Evolutionary conservation across 148 eudicot species (phyloP).

Genomic region (Agrostemma githago): DNA sequence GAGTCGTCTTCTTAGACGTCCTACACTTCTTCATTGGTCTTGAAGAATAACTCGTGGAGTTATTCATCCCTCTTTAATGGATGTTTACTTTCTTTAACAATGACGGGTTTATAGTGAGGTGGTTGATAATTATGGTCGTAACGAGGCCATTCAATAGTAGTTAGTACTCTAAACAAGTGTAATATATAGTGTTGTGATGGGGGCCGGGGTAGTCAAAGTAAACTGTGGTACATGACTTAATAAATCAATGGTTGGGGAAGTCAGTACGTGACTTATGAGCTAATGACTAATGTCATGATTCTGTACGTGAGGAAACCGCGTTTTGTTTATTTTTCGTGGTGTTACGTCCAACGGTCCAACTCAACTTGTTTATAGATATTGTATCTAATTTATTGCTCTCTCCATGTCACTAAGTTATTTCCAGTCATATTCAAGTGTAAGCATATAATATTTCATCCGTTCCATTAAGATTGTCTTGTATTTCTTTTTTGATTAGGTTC

Average conservation of each 20-base stretch:
- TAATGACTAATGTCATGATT: conserved; percentile 7
- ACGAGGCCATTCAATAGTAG: conserved; percentile 24
- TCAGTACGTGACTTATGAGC: not conserved
- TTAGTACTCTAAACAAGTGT: conserved; percentile 13
- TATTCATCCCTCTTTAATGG: not conserved
- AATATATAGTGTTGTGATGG: not conserved
- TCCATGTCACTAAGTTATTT: too few species aligned
- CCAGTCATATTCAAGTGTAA: too few species aligned
- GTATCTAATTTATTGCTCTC: too few species aligned
- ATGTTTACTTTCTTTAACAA: not conserved
- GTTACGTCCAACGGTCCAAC: too few species aligned
- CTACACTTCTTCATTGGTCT: conserved; percentile 35
- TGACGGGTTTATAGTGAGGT: not conserved
- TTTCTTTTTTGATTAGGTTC: too few species aligned
- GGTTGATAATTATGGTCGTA: not conserved
- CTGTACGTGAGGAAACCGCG: conserved; percentile 26
- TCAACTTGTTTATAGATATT: too few species aligned
- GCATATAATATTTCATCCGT: too few species aligned
- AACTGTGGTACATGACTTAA: conserved; percentile 16
- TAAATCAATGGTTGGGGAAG: too few species aligned
- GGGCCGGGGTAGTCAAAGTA: conserved; percentile 15
- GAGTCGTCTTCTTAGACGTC: conserved; percentile 34
- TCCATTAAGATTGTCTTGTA: too few species aligned
- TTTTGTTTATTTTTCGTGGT: not conserved
- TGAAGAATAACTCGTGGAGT: conserved; percentile 7